These are phyloP conservation scores for Dictyostelium citrinum DNA, from an alignment of 78 protist genomes.

Conservation along the genomic window DNA sequence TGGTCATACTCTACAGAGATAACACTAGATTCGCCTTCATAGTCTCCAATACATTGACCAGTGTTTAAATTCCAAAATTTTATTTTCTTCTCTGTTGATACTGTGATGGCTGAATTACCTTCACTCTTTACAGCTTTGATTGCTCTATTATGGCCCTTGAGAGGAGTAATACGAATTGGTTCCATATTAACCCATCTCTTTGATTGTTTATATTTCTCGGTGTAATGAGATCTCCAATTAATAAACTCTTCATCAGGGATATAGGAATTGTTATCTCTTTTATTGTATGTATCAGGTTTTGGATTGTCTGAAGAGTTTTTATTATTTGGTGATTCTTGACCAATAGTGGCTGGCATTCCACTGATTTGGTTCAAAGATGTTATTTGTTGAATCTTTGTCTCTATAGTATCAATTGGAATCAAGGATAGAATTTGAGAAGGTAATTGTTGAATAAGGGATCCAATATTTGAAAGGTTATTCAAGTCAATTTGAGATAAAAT, in stretches of 20 bases:
- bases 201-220: background rate
- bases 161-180: constrained; percentile 2
- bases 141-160: constrained; percentile 4
- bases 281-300: background rate
- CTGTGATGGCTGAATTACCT: constrained; percentile 43
- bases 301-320: background rate
- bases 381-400: background rate
- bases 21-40: background rate
- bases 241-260: background rate
- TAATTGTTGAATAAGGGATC: background rate
- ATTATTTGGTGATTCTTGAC: background rate
- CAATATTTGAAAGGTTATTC: background rate
- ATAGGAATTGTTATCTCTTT: background rate
- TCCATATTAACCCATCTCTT: constrained; percentile 11
- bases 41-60: constrained; percentile 25
- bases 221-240: constrained; percentile 29
- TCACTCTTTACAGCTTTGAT: constrained; percentile 1
- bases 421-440: background rate
- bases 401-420: background rate
- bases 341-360: background rate
- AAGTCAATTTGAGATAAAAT: background rate
- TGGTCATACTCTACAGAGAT: constrained; percentile 50
- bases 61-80: constrained; percentile 51
- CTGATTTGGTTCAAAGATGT: background rate
- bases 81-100: background rate